phyloP scores from a whole-genome alignment of 805 yeast species.

The Kodamaea kaohsiungensis region DNA sequence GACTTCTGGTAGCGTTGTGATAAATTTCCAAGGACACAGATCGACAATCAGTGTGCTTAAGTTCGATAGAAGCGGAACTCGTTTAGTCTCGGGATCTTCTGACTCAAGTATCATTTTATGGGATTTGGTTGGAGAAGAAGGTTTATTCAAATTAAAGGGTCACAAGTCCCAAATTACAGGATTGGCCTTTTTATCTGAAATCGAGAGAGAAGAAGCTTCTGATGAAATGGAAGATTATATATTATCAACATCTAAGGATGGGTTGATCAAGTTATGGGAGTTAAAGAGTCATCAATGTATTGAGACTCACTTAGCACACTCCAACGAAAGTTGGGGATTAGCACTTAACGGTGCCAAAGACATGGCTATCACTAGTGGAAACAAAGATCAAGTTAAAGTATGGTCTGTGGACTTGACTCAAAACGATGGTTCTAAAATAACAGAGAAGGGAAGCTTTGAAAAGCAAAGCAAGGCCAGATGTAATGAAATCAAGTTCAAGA shows the following conservation, averaged over 20 bases:
- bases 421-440: constrained; percentile 50
- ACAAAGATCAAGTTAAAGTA: constrained; percentile 77
- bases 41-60: constrained; percentile 67
- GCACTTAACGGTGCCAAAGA: constrained; percentile 46
- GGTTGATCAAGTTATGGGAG: constrained; percentile 92
- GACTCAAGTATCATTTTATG: constrained; percentile 86
- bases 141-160: constrained; percentile 81
- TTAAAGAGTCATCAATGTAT: constrained; percentile 83
- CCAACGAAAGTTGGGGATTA: constrained; percentile 91
- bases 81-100: constrained; percentile 80
- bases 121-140: constrained; percentile 94
- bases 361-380: constrained; percentile 69
- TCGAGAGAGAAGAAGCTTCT: constrained; percentile 16
- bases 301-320: constrained; percentile 92
- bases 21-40: constrained; percentile 89
- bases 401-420: constrained; percentile 69
- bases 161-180: constrained; percentile 91
- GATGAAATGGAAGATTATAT: constrained; percentile 73
- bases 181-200: constrained; percentile 47
- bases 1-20: constrained; percentile 71
- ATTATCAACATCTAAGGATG: constrained; percentile 82
- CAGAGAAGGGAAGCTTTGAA: constrained; percentile 64
- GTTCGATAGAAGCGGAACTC: constrained; percentile 82
- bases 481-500: constrained; percentile 53
- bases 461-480: constrained; percentile 79